Base-by-base conservation (phyloP, 805 yeast species). In the Wickerhamomyces xylosicus region DNA sequence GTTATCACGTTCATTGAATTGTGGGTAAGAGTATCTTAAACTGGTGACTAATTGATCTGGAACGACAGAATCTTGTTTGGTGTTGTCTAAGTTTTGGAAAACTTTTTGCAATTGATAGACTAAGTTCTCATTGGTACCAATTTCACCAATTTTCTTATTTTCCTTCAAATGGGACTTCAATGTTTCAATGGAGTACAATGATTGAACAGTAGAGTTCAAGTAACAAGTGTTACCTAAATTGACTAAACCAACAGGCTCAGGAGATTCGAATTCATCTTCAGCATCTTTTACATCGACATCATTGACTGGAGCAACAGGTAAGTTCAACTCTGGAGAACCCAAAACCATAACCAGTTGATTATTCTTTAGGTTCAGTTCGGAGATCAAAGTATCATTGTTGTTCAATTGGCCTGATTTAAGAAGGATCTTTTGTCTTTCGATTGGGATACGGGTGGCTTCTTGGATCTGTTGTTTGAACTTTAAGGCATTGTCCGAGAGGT, bases 181-280 rank as follows among this genome's bases (percentile, higher is more conserved):
- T 0, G 86, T 85, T 40, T 74, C 72, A 21, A 90, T 72, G 27
- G 85, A 82, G 60, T 84, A 85, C 50, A 90, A 78, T 43, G 83
- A 86, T 56, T 92, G 98, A 36, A 92, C 64, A 33, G 92, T 69
- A 0, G 97, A 89, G 56, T 92, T 92, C 57, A 92, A 64, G 54
- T 89, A 89, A 60, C 98, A 92, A 0, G 98, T 92, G 54, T 92
- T 92, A 16, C 98, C 98, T 57, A 89, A 82, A 56, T 92, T 92
- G 61, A 82, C 85, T 50, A 92, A 69, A 0, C 98, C 98, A 19
- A 86, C 81, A 1, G 98, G 98, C 48, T 62, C 44, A 59, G 58
- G 21, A 57, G 61, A 38, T 31, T 79, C 57, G 46, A 85, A 83
- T 21, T 74, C 75, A 36, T 41, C 16, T 22, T 66, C 68, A 42